A percentile compares a stretch with the other conserved stretches of the same genome.
Evolutionary conservation across 106 monocot genomes (phyloP).

Genomic region (Acorus gramineus): DNA sequence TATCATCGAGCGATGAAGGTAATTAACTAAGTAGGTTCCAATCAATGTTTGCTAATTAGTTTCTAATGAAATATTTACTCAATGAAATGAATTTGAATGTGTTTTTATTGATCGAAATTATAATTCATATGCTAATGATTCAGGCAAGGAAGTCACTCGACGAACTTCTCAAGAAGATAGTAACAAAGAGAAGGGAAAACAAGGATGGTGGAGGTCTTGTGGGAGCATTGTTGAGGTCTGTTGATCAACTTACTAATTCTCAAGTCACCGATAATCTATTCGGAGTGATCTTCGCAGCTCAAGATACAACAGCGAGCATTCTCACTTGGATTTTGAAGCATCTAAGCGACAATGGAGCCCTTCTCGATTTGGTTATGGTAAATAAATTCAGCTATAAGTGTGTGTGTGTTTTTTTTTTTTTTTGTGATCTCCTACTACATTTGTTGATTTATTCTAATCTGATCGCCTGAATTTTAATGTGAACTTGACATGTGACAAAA

Average conservation of each 20-base stretch:
- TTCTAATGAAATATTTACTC: too few species aligned
- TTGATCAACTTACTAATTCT: background rate
- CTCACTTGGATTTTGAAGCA: conserved; percentile 12
- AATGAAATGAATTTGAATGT: too few species aligned
- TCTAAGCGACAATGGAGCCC: background rate
- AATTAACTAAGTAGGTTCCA: background rate
- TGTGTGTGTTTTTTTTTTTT: too few species aligned
- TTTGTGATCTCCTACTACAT: too few species aligned
- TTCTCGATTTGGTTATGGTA: conserved; percentile 5
- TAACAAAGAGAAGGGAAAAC: background rate
- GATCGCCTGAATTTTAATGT: too few species aligned
- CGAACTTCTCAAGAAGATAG: background rate
- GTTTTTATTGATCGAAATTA: too few species aligned
- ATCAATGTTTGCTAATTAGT: too few species aligned
- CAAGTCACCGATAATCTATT: conserved; percentile 3
- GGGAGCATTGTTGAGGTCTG: background rate
- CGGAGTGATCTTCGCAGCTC: conserved; percentile 7
- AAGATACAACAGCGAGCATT: conserved; percentile 9
- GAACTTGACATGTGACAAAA: too few species aligned
- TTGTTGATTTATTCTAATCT: too few species aligned
- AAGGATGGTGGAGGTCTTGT: conserved; percentile 2
- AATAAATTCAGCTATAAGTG: background rate
- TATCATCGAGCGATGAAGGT: conserved; percentile 7
- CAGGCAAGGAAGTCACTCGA: too few species aligned
- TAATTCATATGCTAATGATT: too few species aligned